These are phyloP conservation scores for Pseudomassariella vexata DNA, from an alignment of 2,329 filamentous ascomycete species.

Conservation along the genomic window DNA sequence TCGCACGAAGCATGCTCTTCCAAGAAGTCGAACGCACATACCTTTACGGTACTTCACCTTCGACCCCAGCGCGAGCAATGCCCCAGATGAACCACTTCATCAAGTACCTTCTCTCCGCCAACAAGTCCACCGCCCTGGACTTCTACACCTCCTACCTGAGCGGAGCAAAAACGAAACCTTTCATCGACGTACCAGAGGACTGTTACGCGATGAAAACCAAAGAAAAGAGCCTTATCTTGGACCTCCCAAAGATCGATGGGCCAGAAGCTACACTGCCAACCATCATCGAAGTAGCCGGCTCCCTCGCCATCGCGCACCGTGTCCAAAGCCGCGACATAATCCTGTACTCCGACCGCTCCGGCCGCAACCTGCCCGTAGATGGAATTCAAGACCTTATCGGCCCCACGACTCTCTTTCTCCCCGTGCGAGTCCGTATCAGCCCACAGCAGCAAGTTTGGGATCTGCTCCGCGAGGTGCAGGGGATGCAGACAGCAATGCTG, in stretches of 20 bases:
- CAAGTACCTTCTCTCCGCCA: conserved; percentile 2
- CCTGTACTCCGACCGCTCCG: conserved; percentile 2
- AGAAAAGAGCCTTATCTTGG: neutral
- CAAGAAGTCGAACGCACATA: conserved; percentile 4
- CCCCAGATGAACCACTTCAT: conserved; percentile 6
- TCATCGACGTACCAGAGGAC: neutral
- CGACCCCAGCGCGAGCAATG: no score
- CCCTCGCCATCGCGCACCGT: conserved; percentile 1
- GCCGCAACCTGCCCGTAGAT: conserved; percentile 4
- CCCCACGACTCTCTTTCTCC: conserved; percentile 3
- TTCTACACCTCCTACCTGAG: conserved; percentile 4
- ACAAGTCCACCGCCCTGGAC: conserved; percentile 2
- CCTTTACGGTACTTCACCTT: neutral
- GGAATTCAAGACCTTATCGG: conserved; percentile 5
- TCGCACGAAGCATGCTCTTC: conserved; percentile 5
- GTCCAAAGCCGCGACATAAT: conserved; percentile 1
- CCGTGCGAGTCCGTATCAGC: conserved; percentile 1
- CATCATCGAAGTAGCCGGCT: conserved; percentile 3
- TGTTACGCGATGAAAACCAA: neutral
- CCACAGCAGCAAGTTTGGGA: conserved; percentile 1
- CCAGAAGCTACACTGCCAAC: conserved; percentile 2
- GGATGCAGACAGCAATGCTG: neutral
- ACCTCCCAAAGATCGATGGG: neutral
- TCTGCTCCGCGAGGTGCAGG: conserved; percentile 1
- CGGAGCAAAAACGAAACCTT: neutral